Base-by-base conservation (phyloP, 2,329 filamentous ascomycete genomes). In the Neopestalotiopsis sp. region DNA sequence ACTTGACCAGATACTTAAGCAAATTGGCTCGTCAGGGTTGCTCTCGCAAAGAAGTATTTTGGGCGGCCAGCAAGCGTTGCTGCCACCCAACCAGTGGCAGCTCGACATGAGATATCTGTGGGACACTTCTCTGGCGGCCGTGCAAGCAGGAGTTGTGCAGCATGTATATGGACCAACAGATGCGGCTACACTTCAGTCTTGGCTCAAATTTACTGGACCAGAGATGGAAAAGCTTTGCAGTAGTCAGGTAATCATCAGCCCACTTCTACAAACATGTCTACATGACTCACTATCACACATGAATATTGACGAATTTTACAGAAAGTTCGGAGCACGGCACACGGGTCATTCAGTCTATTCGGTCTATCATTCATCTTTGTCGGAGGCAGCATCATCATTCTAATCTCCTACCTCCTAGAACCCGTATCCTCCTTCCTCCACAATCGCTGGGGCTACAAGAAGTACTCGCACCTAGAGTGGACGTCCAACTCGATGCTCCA, bases 341-440 rank as follows among this genome's bases (percentile, higher is more conserved):
- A 75, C 62, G 66, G 62, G 0, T 75, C 75, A 3, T 77, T 79
- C 62, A 78, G 73, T 65, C 17, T 78, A 30, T 76, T 79, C 34
- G 71, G 73, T n/a, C 67, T 79, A 7, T 42, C 67, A 32, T 73
- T 76, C 59, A 74, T 73, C 10, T 71, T 73, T 10, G 53, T 71
- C n/a, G 17, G 70, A 1, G 75, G 76, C 9, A 20, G 61, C 3
- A 5, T 74, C 10, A 69, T 73, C 17, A 65, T 73, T 5, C 10
- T 70, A 4, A n/a, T 65, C 2, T 77, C 72, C 1, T 75, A 68
- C 65, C 40, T 68, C 1, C 56, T 73, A 1, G 71, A 75, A 20
- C 69, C 70, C 0, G 45, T 74, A 12, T 61, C 70, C 1, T 10
- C 20, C 0, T 70, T 58, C 14, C 67, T 76, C 4, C 65, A 69